Percentiles rank a stretch among this genome's conserved stretches.
These are phyloP conservation scores for Boletus sp. DNA, from an alignment of 768 basidiomycete species.

Conservation along the genomic window DNA sequence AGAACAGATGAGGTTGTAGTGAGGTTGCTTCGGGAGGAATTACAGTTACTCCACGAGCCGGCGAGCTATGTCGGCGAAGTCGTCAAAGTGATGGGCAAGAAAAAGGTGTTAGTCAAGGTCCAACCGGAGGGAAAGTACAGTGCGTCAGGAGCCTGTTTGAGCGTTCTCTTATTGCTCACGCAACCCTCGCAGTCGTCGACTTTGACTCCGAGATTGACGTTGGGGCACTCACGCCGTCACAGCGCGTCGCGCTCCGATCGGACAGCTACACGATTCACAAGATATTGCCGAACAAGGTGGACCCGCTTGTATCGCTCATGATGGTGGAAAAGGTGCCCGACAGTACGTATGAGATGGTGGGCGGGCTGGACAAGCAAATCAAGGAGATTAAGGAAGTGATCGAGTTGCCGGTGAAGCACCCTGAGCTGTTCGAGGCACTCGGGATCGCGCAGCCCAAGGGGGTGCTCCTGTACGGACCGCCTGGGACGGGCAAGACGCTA, in stretches of 20 bases:
- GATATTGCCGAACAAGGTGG: conserved; percentile 95
- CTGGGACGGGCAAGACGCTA: conserved; percentile 95
- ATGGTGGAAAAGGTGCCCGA: conserved; percentile 99
- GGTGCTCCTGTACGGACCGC: conserved; percentile 92
- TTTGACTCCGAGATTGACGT: conserved; percentile 86
- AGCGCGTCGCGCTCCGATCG: conserved; percentile 93
- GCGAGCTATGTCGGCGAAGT: conserved; percentile 98
- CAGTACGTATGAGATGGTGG: conserved; percentile 99
- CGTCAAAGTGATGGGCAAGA: conserved; percentile 99
- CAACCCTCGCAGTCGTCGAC: conserved; percentile 70
- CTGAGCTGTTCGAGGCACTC: conserved; percentile 92
- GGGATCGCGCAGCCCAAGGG: conserved; percentile 98
- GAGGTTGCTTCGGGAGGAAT: conserved; percentile 83
- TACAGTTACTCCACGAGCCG: conserved; percentile 90
- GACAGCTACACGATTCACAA: conserved; percentile 97
- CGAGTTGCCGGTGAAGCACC: conserved; percentile 95
- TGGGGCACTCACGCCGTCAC: conserved; percentile 70
- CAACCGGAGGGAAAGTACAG: conserved; percentile 99
- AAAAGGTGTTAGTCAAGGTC: conserved; percentile 95
- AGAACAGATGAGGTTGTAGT: conserved; percentile 50
- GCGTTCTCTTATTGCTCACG: neutral
- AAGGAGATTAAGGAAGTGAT: conserved; percentile 99
- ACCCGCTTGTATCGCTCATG: conserved; percentile 97
- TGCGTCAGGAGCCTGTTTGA: conserved; percentile 38
- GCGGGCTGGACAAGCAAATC: conserved; percentile 95